phyloP scores from a whole-genome alignment of 345 rosid genomes.

The Pugionium dolabratum region DNA sequence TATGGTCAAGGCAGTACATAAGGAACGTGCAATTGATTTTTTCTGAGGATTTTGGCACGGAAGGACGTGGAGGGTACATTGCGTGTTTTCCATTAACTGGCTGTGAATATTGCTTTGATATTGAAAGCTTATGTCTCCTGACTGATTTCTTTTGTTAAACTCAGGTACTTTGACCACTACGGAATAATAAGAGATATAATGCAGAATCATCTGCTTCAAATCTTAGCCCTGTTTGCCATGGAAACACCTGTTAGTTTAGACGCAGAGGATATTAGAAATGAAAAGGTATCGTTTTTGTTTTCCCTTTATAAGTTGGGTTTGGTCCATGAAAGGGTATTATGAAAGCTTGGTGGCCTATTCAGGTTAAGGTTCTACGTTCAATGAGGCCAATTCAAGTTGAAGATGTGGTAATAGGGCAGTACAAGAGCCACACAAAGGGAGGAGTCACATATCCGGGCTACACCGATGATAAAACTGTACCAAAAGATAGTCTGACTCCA shows the following conservation, averaged over 20 bases:
- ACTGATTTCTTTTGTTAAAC: slow-evolving; percentile 8
- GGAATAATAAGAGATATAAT: slow-evolving; percentile 97
- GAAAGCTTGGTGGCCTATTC: slow-evolving; percentile 24
- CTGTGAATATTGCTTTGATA: not conserved
- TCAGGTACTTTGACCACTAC: slow-evolving; percentile 88
- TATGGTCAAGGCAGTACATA: slow-evolving; percentile 96
- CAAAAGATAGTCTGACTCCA: slow-evolving; percentile 82
- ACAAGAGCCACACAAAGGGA: slow-evolving; percentile 80
- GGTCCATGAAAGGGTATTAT: not conserved
- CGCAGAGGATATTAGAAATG: slow-evolving; percentile 96
- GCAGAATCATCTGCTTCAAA: slow-evolving; percentile 99
- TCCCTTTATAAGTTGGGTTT: not conserved
- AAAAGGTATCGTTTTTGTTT: slow-evolving; percentile 55
- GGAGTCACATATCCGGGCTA: slow-evolving; percentile 80
- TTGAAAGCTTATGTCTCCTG: slow-evolving; percentile 1
- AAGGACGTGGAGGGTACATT: slow-evolving; percentile 97
- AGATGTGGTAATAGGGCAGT: slow-evolving; percentile 84
- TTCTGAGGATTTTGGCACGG: slow-evolving; percentile 98
- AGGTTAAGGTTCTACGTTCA: slow-evolving; percentile 94
- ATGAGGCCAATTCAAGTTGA: slow-evolving; percentile 85
- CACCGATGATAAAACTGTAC: slow-evolving; percentile 85
- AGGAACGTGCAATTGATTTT: slow-evolving; percentile 87
- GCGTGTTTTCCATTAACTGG: slow-evolving; percentile 9
- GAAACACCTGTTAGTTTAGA: slow-evolving; percentile 98
- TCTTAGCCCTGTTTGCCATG: slow-evolving; percentile 95